Conservation (phyloP, 805 yeast species). For the Saccharomycopsis schoenii region DNA sequence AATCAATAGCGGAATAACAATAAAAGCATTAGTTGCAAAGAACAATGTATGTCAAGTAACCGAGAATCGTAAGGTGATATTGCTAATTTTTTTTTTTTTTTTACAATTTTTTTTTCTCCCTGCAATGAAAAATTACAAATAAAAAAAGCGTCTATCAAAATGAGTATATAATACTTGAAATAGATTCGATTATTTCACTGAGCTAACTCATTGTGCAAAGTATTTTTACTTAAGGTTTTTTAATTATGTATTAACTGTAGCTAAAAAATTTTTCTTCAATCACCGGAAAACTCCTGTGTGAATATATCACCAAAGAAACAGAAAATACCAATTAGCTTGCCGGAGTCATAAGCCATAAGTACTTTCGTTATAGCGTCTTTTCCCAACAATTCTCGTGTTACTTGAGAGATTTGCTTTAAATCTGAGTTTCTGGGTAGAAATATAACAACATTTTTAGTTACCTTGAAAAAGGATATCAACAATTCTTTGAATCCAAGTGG, state of each 20-base stretch:
- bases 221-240: too few relatives aligned
- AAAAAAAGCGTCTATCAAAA: too few relatives aligned
- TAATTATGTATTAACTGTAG: too few relatives aligned
- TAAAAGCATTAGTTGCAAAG: background rate
- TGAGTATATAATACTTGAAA: too few relatives aligned
- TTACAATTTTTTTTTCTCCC: too few relatives aligned
- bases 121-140: background rate
- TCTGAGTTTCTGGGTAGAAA: conserved; percentile 57
- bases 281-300: background rate
- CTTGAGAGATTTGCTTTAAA: conserved; percentile 38
- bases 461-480: conserved; percentile 31
- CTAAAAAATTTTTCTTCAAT: too few relatives aligned
- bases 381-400: conserved; percentile 40
- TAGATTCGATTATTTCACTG: too few relatives aligned
- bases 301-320: conserved; percentile 48
- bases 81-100: background rate
- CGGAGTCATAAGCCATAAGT: conserved; percentile 32
- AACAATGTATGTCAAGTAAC: too few relatives aligned
- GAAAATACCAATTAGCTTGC: conserved; percentile 42
- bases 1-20: background rate
- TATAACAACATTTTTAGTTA: conserved; percentile 41
- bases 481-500: conserved; percentile 42
- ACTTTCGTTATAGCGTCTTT: conserved; percentile 34
- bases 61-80: background rate
- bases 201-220: too few relatives aligned